Evolutionary conservation across 768 basidiomycete species (phyloP).

Genomic region (Amanita pallidorosea): DNA sequence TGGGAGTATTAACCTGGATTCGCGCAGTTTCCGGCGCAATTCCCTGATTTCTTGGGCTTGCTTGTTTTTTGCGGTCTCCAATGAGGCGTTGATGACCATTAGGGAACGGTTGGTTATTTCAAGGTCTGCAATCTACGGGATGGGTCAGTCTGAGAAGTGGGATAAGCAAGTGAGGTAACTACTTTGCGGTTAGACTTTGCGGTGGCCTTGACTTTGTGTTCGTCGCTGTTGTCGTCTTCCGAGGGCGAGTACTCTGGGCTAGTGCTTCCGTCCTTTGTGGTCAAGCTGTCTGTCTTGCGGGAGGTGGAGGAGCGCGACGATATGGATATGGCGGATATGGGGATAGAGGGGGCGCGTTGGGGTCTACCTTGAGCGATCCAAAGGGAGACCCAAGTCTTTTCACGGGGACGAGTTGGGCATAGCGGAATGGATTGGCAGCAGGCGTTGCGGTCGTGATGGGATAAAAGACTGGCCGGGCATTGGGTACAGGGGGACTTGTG

Average conservation of each 20-base stretch:
- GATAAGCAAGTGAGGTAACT: slow-evolving; percentile 7
- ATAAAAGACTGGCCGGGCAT: slow-evolving; percentile 27
- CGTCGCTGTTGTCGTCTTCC: slow-evolving; percentile 21
- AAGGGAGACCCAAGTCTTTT: slow-evolving; percentile 12
- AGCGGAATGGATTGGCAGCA: slow-evolving; percentile 53
- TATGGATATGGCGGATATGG: slow-evolving; percentile 58
- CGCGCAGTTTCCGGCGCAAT: slow-evolving; percentile 70
- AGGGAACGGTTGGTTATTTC: slow-evolving; percentile 87
- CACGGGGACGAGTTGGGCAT: slow-evolving; percentile 19
- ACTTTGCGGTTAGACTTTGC: slow-evolving; percentile 89
- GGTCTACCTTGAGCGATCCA: slow-evolving; percentile 34
- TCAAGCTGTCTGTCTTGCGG: slow-evolving; percentile 26
- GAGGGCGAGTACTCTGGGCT: slow-evolving; percentile 11
- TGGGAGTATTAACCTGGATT: slow-evolving; percentile 70
- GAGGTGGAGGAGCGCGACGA: slow-evolving; percentile 71
- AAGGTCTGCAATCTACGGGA: slow-evolving; percentile 72
- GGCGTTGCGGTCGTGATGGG: slow-evolving; percentile 47
- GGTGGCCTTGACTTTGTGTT: slow-evolving; percentile 51
- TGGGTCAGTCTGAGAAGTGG: slow-evolving; percentile 3
- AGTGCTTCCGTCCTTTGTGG: slow-evolving; percentile 23
- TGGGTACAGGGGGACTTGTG: slow-evolving; percentile 14
- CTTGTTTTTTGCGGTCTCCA: slow-evolving; percentile 70
- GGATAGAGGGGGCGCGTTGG: slow-evolving; percentile 43
- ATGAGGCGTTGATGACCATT: slow-evolving; percentile 70
- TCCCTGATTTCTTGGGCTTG: slow-evolving; percentile 84